phyloP scores from a whole-genome alignment of 352 stramenopile genomes.

The Globisporangium orthogonon region DNA sequence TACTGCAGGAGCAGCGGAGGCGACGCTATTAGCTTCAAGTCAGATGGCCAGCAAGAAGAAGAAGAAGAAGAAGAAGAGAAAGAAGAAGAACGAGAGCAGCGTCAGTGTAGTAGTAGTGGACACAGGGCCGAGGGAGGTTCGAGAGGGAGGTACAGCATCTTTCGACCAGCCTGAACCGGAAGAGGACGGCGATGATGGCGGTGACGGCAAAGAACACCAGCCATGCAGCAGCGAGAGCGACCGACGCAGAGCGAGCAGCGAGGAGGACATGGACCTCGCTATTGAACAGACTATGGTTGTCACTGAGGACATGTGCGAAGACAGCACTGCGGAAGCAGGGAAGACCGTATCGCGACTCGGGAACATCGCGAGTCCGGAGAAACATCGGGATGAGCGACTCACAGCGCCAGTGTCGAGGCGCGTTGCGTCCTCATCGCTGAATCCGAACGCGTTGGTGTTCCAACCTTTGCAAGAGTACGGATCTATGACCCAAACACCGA shows the following conservation, averaged over 20 bases:
- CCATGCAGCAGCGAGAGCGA: neutral
- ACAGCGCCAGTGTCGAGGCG: neutral
- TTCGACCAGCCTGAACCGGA: constrained; percentile 12
- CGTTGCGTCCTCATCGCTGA: constrained; percentile 24
- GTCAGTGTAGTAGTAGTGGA: neutral
- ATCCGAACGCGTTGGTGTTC: constrained; percentile 55
- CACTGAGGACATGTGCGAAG: neutral
- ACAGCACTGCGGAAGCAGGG: neutral
- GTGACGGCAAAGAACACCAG: neutral
- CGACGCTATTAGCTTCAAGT: neutral
- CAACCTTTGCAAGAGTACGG: constrained; percentile 23
- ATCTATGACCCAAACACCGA: neutral
- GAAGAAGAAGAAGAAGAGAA: constrained; percentile 33
- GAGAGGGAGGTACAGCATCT: neutral
- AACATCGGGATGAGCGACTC: neutral
- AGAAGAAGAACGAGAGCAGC: constrained; percentile 29
- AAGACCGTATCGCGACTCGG: neutral
- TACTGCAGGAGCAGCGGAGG: neutral
- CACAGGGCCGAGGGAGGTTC: neutral
- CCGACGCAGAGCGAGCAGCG: neutral
- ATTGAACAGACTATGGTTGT: neutral
- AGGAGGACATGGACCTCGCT: neutral
- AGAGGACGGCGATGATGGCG: constrained; percentile 8
- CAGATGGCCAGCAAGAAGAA: constrained; percentile 25
- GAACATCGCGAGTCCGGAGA: constrained; percentile 3